Percentiles rank a stretch among this genome's conserved stretches.
Conservation (phyloP, 331 rosid genomes). For the Pyrus hybrid region DNA sequence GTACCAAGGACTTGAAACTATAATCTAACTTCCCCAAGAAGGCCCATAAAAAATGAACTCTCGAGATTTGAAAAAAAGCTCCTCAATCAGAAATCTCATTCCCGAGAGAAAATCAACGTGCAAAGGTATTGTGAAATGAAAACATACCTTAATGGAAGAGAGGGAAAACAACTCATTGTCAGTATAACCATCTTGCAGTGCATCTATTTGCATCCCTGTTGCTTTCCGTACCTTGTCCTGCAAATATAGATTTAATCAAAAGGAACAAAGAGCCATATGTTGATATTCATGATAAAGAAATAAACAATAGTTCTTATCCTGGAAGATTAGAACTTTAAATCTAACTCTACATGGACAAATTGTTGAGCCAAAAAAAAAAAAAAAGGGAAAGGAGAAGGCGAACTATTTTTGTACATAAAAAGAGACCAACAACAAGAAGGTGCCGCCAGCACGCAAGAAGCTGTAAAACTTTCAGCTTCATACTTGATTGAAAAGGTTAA, state of each 20-base stretch:
- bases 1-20: neutral
- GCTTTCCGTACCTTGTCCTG: constrained; percentile 87
- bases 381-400: too few species aligned
- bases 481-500: neutral
- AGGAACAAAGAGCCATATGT: neutral
- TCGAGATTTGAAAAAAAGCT: neutral
- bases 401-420: too few species aligned
- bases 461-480: neutral
- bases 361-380: too few species aligned
- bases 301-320: too few species aligned
- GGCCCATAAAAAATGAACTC: neutral
- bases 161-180: constrained; percentile 80
- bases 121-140: neutral
- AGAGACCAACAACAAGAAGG: neutral
- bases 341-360: too few species aligned
- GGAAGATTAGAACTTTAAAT: too few species aligned
- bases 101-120: neutral
- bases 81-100: neutral
- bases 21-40: neutral
- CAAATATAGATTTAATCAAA: constrained; percentile 11
- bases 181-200: constrained; percentile 57
- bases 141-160: constrained; percentile 75
- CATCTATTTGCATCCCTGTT: constrained; percentile 81
- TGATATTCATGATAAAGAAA: too few species aligned
- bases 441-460: neutral